Conservation (phyloP, 768 basidiomycete species). For the Amanita inopinata region DNA sequence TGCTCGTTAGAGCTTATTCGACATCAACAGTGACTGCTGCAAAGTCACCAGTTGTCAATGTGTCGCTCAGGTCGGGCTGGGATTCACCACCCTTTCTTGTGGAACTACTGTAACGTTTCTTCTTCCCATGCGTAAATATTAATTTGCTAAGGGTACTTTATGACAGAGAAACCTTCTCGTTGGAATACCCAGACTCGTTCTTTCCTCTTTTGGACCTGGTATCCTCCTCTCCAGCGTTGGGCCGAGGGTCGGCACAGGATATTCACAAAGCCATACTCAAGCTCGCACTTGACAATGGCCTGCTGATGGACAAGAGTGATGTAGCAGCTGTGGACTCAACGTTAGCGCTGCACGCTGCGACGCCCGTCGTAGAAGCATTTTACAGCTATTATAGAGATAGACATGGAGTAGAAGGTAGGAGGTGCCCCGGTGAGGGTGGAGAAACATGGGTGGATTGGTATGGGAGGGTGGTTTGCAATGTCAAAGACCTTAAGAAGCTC, state of each 20-base stretch:
- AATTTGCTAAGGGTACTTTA: conserved; percentile 1
- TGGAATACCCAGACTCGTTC: conserved; percentile 65
- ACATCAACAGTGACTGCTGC: not conserved
- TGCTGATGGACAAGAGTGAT: conserved; percentile 39
- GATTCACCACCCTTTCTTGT: conserved; percentile 48
- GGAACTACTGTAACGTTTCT: conserved; percentile 50
- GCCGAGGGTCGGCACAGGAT: conserved; percentile 30
- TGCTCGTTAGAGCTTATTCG: not conserved
- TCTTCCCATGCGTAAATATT: not conserved
- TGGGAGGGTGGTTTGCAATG: conserved; percentile 61
- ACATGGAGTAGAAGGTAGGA: conserved; percentile 13
- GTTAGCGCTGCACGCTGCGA: conserved; percentile 68
- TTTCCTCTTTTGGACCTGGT: conserved; percentile 68
- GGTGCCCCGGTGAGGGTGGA: conserved; percentile 16
- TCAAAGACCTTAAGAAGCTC: conserved; percentile 45
- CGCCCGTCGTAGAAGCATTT: conserved; percentile 78
- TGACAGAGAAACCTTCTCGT: conserved; percentile 67
- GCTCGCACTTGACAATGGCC: conserved; percentile 34
- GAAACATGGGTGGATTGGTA: conserved; percentile 84
- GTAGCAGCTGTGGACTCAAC: conserved; percentile 57
- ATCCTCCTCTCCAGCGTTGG: conserved; percentile 35
- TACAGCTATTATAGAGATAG: conserved; percentile 57
- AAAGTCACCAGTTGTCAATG: conserved; percentile 40
- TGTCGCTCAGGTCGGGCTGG: conserved; percentile 58
- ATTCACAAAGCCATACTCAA: conserved; percentile 47